Evolutionary conservation across 164 flowering plant genomes (phyloP).

Genomic region (Stephania yunnanensis): DNA sequence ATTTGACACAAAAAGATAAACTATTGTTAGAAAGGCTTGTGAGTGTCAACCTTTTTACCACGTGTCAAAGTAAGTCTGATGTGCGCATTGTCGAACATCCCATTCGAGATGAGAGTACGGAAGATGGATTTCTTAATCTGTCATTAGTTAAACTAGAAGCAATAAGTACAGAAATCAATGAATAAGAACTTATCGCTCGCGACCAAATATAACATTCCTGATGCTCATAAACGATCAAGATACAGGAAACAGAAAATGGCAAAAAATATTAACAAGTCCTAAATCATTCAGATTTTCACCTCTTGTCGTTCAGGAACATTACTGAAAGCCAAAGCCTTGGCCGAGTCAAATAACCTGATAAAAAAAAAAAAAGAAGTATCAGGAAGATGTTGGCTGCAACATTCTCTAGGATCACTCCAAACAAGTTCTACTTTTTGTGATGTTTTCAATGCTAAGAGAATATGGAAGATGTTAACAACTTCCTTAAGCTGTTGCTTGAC

Average conservation of each 20-base stretch:
- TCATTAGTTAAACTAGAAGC: conserved; percentile 34
- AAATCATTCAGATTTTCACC: conserved; percentile 32
- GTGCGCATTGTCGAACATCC: conserved; percentile 92
- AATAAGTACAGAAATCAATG: background rate
- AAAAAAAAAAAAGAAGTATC: conserved; percentile 6
- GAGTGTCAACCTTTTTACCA: conserved; percentile 72
- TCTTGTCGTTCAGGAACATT: conserved; percentile 76
- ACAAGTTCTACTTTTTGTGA: background rate
- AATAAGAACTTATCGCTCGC: background rate
- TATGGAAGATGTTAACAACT: background rate
- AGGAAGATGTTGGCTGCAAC: background rate
- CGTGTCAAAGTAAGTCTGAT: conserved; percentile 88
- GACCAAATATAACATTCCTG: background rate
- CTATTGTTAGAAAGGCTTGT: background rate
- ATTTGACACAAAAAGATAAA: background rate
- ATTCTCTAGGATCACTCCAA: background rate
- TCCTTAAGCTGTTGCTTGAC: background rate
- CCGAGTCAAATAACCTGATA: conserved; percentile 82
- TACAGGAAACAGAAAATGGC: background rate
- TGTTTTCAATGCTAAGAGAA: background rate
- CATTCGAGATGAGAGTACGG: conserved; percentile 73
- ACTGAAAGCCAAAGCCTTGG: conserved; percentile 78
- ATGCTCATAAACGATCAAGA: background rate
- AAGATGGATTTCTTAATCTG: conserved; percentile 91
- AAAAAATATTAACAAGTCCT: too few relatives aligned